Conservation (phyloP, 2,329 filamentous ascomycete species). For the Apiospora rasikravindrae region DNA sequence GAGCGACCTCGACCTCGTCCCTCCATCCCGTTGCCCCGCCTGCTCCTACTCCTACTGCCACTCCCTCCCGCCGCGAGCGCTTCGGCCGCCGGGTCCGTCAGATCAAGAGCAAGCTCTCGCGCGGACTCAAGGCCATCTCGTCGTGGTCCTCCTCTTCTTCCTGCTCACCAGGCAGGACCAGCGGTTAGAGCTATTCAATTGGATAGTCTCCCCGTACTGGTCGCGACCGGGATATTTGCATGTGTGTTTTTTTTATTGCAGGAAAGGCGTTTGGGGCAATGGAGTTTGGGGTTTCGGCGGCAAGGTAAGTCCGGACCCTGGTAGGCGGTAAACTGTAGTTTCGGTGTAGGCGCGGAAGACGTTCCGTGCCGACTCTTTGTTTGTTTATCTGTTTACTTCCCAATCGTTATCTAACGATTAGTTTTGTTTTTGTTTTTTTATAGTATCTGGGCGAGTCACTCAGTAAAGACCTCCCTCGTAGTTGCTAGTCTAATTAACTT, state of each 20-base stretch:
- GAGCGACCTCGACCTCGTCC: background rate
- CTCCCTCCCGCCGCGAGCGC: background rate
- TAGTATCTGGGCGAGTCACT: background rate
- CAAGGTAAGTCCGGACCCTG: background rate
- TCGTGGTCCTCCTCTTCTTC: background rate
- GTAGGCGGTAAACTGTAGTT: background rate
- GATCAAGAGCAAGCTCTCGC: background rate
- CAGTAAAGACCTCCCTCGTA: background rate
- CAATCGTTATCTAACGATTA: background rate
- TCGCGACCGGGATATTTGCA: background rate
- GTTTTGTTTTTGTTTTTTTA: background rate
- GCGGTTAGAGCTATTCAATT: background rate
- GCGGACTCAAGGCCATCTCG: background rate
- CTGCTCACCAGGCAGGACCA: background rate
- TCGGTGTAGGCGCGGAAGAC: background rate
- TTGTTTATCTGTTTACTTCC: background rate
- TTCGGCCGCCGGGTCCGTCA: background rate
- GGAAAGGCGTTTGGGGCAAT: background rate
- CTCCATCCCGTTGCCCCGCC: background rate
- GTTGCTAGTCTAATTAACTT: background rate
- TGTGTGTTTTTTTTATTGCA: background rate
- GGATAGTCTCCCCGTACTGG: background rate
- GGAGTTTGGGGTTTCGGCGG: background rate
- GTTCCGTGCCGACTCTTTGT: background rate
- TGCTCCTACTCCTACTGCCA: background rate